phyloP scores from a whole-genome alignment of 345 rosid genomes.

The Syzygium aqueum region DNA sequence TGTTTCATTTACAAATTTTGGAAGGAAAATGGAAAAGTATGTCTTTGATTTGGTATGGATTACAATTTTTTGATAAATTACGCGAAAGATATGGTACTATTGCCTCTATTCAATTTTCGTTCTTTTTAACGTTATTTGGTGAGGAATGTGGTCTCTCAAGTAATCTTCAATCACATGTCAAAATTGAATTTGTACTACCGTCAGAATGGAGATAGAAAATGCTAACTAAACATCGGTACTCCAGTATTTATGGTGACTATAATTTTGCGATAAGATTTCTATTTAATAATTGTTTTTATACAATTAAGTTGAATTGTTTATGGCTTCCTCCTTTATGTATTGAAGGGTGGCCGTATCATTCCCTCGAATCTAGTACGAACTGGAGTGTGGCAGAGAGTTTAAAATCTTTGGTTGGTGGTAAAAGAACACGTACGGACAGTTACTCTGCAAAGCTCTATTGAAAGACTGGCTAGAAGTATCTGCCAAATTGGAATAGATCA shows the following conservation, averaged over 20 bases:
- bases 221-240: background rate
- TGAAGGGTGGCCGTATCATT: background rate
- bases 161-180: background rate
- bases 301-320: background rate
- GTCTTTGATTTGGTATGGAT: background rate
- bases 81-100: background rate
- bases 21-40: background rate
- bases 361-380: background rate
- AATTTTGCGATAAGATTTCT: background rate
- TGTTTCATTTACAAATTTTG: background rate
- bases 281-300: background rate
- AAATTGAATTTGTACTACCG: background rate
- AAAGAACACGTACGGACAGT: background rate
- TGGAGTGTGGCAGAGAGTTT: background rate
- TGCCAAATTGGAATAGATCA: background rate
- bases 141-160: background rate
- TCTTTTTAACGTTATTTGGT: background rate
- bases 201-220: background rate
- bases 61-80: background rate
- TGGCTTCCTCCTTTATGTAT: background rate
- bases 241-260: background rate
- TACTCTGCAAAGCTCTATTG: background rate
- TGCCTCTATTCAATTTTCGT: background rate
- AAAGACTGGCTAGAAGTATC: too few species aligned
- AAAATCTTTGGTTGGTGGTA: background rate